Conservation (phyloP, 192 early-diverging fungal species). For the Gonapodya sp. region DNA sequence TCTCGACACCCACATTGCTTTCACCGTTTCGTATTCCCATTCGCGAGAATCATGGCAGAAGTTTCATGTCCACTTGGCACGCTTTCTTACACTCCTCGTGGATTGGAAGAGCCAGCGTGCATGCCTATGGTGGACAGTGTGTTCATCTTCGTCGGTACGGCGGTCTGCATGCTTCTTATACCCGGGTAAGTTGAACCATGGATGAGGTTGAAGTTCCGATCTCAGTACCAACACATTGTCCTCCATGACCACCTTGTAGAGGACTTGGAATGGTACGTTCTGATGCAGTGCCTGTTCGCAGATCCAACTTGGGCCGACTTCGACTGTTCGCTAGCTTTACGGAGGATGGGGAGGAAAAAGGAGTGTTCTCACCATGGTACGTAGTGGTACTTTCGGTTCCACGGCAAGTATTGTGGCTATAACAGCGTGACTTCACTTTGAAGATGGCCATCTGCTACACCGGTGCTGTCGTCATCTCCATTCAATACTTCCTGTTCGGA, state of each 20-base stretch:
- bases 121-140: constrained; percentile 9
- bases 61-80: constrained; percentile 2
- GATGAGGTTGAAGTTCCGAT: too few relatives aligned
- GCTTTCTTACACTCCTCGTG: not conserved
- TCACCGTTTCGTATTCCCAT: too few relatives aligned
- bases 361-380: constrained; percentile 6
- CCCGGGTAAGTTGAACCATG: not conserved
- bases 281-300: not conserved
- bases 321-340: not conserved
- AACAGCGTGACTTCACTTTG: not conserved
- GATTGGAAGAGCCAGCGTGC: not conserved
- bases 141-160: constrained; percentile 12
- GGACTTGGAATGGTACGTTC: not conserved
- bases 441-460: not conserved
- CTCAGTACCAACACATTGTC: too few relatives aligned
- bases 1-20: too few relatives aligned
- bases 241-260: too few relatives aligned
- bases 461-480: constrained; percentile 12
- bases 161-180: constrained; percentile 10
- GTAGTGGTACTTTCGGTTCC: not conserved
- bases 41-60: constrained; percentile 7
- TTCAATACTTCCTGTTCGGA: constrained; percentile 16
- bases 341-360: constrained; percentile 8
- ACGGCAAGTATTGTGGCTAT: not conserved
- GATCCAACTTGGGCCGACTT: too few relatives aligned